Percentiles rank a stretch among this genome's conserved stretches.
phyloP scores from a whole-genome alignment of 257 asterid species.

The Cruciata laevipes region DNA sequence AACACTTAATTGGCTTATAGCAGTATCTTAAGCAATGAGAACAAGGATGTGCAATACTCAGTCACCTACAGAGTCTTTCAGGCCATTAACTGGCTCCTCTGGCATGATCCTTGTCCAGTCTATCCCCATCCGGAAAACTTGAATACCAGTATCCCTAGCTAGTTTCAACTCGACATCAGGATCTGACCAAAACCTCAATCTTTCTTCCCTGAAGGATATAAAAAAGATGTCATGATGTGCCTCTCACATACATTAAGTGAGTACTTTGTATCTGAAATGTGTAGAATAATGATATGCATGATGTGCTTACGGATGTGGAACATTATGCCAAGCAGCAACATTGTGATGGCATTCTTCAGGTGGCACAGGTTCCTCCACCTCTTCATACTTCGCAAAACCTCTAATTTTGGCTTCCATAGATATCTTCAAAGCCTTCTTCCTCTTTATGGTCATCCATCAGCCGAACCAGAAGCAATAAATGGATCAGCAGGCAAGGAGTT shows the following conservation, averaged over 20 bases:
- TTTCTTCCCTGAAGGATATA: conserved; percentile 71
- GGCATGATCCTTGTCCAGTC: conserved; percentile 99
- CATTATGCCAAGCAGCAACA: conserved; percentile 97
- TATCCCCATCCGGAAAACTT: conserved; percentile 89
- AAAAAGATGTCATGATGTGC: neutral
- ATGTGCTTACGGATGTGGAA: conserved; percentile 86
- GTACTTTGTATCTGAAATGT: neutral
- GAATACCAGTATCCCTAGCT: conserved; percentile 85
- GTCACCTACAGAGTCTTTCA: conserved; percentile 52
- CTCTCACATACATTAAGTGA: neutral
- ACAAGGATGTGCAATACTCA: neutral
- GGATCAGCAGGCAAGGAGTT: conserved; percentile 57
- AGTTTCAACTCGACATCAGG: conserved; percentile 87
- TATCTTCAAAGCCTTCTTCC: conserved; percentile 53
- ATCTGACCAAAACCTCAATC: conserved; percentile 95
- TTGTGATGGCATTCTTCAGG: conserved; percentile 68
- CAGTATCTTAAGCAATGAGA: neutral
- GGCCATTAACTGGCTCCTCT: conserved; percentile 60
- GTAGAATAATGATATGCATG: neutral
- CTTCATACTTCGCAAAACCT: conserved; percentile 67
- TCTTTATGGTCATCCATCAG: conserved; percentile 58
- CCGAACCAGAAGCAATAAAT: conserved; percentile 47
- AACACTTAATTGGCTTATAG: conserved; percentile 4
- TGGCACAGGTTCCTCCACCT: conserved; percentile 46
- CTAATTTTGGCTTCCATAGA: conserved; percentile 91